Conservation (phyloP, 352 stramenopile species). For the Phytophthora pistaciae region DNA sequence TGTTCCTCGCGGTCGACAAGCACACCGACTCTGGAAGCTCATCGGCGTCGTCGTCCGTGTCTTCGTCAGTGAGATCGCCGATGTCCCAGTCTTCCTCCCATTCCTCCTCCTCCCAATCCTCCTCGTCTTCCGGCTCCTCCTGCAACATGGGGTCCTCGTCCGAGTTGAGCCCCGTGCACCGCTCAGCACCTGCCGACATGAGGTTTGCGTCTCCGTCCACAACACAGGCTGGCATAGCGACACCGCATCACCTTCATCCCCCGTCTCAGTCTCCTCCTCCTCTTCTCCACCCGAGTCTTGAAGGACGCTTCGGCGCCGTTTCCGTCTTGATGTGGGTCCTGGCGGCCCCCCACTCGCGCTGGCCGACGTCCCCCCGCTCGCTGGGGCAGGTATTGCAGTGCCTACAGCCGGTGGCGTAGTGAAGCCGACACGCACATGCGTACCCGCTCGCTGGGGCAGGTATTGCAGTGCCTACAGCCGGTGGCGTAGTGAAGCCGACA, state of each 20-base stretch:
- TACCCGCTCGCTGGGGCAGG: too few relatives aligned
- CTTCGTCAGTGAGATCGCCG: conserved; percentile 9
- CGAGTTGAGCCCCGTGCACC: conserved; percentile 4
- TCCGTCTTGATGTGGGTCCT: neutral
- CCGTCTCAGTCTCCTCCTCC: neutral
- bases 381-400: too few relatives aligned
- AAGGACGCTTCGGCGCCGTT: neutral
- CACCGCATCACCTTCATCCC: too few relatives aligned
- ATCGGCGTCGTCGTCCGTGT: neutral
- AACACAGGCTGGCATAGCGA: too few relatives aligned
- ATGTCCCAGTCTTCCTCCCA: conserved; percentile 2
- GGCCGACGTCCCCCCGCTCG: too few relatives aligned
- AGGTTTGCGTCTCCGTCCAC: conserved; percentile 3
- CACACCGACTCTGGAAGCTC: conserved; percentile 7
- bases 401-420: too few relatives aligned
- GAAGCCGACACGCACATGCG: too few relatives aligned
- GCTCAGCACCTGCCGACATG: neutral
- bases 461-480: too few relatives aligned
- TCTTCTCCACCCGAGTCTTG: neutral
- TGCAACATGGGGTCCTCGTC: conserved; percentile 1
- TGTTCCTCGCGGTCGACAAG: neutral
- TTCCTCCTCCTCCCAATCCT: neutral
- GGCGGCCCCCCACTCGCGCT: too few relatives aligned
- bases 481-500: too few relatives aligned
- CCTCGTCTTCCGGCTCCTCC: conserved; percentile 1